phyloP scores from a whole-genome alignment of 768 basidiomycete genomes.

The Boletus eberwhitei region DNA sequence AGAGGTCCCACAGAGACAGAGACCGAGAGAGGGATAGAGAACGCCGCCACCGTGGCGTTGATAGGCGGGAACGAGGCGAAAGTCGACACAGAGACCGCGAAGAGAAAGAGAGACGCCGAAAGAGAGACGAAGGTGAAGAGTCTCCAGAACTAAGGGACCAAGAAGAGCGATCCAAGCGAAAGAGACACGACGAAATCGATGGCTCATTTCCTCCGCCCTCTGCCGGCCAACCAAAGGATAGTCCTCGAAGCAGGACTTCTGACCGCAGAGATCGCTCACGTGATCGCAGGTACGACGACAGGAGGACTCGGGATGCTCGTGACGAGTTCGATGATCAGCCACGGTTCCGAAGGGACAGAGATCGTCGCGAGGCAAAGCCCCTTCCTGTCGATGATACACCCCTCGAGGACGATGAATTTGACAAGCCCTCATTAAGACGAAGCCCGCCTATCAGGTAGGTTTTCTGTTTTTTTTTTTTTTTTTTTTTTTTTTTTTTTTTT shows the following conservation, averaged over 20 bases:
- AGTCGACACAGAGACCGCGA: constrained; percentile 51
- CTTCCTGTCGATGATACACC: constrained; percentile 41
- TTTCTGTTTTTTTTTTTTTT: constrained; percentile 12
- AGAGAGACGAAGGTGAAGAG: constrained; percentile 64
- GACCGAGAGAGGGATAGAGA: constrained; percentile 32
- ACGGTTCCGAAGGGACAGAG: constrained; percentile 42
- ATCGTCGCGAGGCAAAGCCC: constrained; percentile 38
- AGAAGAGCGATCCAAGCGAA: constrained; percentile 65
- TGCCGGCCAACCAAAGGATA: constrained; percentile 39
- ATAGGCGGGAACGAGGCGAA: constrained; percentile 50
- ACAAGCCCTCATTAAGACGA: constrained; percentile 33
- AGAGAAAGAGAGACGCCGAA: constrained; percentile 58
- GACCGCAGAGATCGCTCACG: constrained; percentile 48
- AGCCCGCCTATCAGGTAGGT: constrained; percentile 46
- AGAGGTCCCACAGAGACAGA: constrained; percentile 42
- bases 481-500: constrained; percentile 10
- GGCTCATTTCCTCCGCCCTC: constrained; percentile 44
- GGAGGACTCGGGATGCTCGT: constrained; percentile 41
- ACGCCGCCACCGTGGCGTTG: constrained; percentile 45
- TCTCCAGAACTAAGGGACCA: constrained; percentile 39
- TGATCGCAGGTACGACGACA: constrained; percentile 58
- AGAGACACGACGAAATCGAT: constrained; percentile 52
- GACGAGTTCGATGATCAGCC: constrained; percentile 63
- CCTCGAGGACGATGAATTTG: constrained; percentile 33
- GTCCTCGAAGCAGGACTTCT: constrained; percentile 43